Conservation (phyloP, 805 yeast species). For the Wickerhamiella nectarea region DNA sequence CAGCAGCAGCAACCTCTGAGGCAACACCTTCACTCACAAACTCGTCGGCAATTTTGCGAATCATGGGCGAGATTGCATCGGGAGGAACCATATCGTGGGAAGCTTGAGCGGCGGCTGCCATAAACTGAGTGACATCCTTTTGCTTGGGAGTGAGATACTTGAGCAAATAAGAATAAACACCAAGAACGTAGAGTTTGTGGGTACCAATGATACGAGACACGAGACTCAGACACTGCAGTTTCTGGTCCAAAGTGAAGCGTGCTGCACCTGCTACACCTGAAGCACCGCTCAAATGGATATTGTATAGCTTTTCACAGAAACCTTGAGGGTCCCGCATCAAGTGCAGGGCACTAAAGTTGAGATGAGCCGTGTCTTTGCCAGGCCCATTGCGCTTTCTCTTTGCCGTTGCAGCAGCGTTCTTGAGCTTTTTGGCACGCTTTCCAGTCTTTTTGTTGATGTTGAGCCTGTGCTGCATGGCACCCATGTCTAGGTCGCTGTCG, state of each 20-base stretch:
- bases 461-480: constrained; percentile 63
- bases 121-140: constrained; percentile 80
- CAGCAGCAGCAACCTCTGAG: constrained; percentile 95
- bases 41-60: constrained; percentile 90
- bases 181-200: constrained; percentile 81
- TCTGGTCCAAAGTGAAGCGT: constrained; percentile 73
- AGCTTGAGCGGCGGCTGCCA: constrained; percentile 96
- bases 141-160: constrained; percentile 92
- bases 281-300: constrained; percentile 38
- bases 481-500: constrained; percentile 59
- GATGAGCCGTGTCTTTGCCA: constrained; percentile 47
- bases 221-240: constrained; percentile 74
- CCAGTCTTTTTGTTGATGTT: constrained; percentile 69
- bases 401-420: constrained; percentile 51
- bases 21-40: constrained; percentile 98
- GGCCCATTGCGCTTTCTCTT: constrained; percentile 38
- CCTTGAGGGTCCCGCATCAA: constrained; percentile 94
- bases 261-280: constrained; percentile 41
- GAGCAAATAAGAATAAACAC: constrained; percentile 76
- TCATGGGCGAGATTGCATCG: constrained; percentile 64
- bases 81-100: constrained; percentile 97
- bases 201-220: constrained; percentile 85
- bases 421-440: constrained; percentile 70
- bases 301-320: constrained; percentile 76
- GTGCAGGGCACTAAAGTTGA: constrained; percentile 92